Evolutionary conservation across 73 alveolate genomes (phyloP).

Genomic region (Uronychia binucleata): DNA sequence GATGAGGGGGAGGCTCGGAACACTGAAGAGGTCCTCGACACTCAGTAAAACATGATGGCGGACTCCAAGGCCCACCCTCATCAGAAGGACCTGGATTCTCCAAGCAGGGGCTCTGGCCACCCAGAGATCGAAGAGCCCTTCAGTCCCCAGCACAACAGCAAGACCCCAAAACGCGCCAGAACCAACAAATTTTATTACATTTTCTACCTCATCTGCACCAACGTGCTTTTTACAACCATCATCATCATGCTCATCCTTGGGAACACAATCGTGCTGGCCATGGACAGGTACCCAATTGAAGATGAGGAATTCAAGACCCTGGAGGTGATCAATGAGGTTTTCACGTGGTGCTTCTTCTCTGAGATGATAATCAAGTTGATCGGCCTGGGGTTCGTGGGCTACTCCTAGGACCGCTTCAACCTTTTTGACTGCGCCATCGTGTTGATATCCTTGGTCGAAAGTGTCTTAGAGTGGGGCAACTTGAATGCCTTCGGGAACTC

Average conservation of each 20-base stretch:
- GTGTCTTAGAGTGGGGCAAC: not conserved
- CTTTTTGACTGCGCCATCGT: slow-evolving; percentile 34
- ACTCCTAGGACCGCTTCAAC: slow-evolving; percentile 32
- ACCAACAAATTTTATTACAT: not conserved
- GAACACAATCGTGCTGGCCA: slow-evolving; percentile 29
- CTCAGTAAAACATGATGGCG: too few relatives aligned
- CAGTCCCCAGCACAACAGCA: not conserved
- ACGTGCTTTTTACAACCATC: slow-evolving; percentile 1
- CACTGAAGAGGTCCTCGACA: too few relatives aligned
- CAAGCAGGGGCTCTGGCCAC: too few relatives aligned
- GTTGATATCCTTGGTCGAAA: slow-evolving; percentile 26
- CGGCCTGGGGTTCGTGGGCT: slow-evolving; percentile 30
- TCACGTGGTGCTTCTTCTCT: slow-evolving; percentile 10
- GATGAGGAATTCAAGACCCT: not conserved
- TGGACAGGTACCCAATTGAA: slow-evolving; percentile 16
- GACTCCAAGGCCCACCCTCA: too few relatives aligned
- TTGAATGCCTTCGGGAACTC: slow-evolving; percentile 3
- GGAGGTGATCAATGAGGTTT: slow-evolving; percentile 15
- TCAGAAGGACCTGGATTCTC: too few relatives aligned
- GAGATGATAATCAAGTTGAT: slow-evolving; percentile 28
- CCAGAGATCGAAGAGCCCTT: too few relatives aligned
- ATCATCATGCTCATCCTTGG: slow-evolving; percentile 15
- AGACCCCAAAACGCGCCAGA: slow-evolving; percentile 8
- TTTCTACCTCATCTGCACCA: not conserved
- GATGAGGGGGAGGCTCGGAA: too few relatives aligned